A percentile compares a stretch with the other conserved stretches of the same genome.
These are phyloP conservation scores for Apophysomyces elegans DNA, from an alignment of 371 early-diverging fungal species.

Conservation along the genomic window DNA sequence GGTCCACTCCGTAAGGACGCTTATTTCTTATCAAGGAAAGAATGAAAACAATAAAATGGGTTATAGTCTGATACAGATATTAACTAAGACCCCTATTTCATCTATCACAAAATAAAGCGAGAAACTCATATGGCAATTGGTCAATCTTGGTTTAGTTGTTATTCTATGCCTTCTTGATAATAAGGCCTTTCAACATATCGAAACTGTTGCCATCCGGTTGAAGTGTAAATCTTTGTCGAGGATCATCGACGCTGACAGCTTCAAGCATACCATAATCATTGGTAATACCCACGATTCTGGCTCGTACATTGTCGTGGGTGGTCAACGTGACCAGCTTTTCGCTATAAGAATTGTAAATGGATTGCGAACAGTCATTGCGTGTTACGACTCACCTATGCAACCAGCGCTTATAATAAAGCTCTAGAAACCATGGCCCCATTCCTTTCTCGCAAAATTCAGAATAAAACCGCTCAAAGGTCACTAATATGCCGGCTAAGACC, in stretches of 20 bases:
- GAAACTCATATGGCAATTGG: too few species aligned
- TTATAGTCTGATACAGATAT: too few species aligned
- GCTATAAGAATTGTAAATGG: constrained; percentile 20
- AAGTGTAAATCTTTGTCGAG: constrained; percentile 62
- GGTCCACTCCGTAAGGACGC: too few species aligned
- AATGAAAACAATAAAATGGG: too few species aligned
- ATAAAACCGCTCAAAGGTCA: constrained; percentile 77
- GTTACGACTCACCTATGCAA: constrained; percentile 70
- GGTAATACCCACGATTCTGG: constrained; percentile 79
- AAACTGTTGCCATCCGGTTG: constrained; percentile 97
- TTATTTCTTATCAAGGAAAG: too few species aligned
- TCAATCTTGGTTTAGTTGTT: background rate
- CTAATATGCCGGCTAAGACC: constrained; percentile 74
- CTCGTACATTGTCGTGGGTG: constrained; percentile 60
- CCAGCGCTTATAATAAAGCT: constrained; percentile 83
- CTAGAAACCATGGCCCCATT: constrained; percentile 71
- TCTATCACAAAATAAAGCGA: too few species aligned
- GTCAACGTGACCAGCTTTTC: constrained; percentile 75
- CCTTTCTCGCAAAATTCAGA: constrained; percentile 67
- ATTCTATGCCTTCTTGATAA: constrained; percentile 65
- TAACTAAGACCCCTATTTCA: too few species aligned
- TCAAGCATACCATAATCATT: constrained; percentile 76
- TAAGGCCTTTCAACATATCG: constrained; percentile 92
- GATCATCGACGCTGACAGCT: constrained; percentile 63
- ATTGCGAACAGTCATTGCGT: background rate